A percentile compares a stretch with the other conserved stretches of the same genome.
These are phyloP conservation scores for Xylaria digitata DNA, from an alignment of 2,329 filamentous ascomycete species.

Conservation along the genomic window DNA sequence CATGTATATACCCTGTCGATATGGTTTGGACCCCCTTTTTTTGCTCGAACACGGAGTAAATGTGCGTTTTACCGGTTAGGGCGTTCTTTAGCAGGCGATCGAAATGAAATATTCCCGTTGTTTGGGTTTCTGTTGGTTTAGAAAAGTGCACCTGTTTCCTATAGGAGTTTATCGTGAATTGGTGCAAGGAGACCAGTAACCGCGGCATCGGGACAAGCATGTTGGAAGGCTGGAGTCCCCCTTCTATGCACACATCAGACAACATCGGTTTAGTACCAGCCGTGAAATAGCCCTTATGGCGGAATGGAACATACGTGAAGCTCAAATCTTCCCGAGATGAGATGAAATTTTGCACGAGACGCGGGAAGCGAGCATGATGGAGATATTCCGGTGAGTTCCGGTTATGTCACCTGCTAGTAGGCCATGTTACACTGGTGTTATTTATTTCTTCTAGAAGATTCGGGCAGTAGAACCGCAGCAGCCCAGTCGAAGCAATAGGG, in stretches of 20 bases:
- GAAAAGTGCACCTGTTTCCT: background rate
- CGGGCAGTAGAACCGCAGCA: no score
- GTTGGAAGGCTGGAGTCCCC: background rate
- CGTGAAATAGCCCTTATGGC: slow-evolving; percentile 3
- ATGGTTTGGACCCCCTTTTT: slow-evolving; percentile 14
- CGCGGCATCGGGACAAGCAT: slow-evolving; percentile 5
- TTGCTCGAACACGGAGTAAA: background rate
- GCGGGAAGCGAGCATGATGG: no score
- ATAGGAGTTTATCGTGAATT: background rate
- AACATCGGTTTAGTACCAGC: background rate
- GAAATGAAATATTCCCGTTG: slow-evolving; percentile 9
- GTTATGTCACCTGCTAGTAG: no score
- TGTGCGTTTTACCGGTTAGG: background rate
- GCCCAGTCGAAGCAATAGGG: no score
- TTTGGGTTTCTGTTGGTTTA: slow-evolving; percentile 23
- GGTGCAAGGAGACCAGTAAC: background rate
- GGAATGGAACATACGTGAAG: slow-evolving; percentile 25
- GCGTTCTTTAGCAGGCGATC: slow-evolving; percentile 27
- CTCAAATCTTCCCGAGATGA: background rate
- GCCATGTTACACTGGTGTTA: no score
- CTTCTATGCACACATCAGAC: background rate
- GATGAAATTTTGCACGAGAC: background rate
- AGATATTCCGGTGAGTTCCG: background rate
- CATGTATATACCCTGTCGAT: slow-evolving; percentile 33
- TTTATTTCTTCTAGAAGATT: background rate